Evolutionary conservation across 2,329 filamentous ascomycete genomes (phyloP).

Genomic region (Pseudohalonectria lignicola): DNA sequence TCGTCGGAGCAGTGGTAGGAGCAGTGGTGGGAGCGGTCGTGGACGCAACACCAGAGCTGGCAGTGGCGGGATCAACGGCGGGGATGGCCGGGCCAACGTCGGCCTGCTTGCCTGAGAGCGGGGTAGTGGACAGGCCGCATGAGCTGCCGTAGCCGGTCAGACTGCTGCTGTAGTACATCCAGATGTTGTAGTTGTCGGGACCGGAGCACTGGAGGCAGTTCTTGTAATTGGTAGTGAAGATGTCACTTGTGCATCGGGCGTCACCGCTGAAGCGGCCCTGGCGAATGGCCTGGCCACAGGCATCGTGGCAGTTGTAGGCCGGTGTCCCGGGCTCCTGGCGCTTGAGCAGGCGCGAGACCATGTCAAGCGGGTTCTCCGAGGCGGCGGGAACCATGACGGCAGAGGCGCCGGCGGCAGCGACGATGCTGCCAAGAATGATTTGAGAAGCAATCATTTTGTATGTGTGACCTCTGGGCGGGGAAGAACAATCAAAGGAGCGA

Average conservation of each 20-base stretch:
- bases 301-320: constrained; percentile 30
- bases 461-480: no score
- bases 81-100: constrained; percentile 8
- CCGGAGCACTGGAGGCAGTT: constrained; percentile 27
- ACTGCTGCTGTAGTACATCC: constrained; percentile 25
- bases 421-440: constrained; percentile 4
- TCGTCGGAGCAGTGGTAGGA: constrained; percentile 12
- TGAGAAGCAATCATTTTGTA: constrained; percentile 7
- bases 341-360: constrained; percentile 5
- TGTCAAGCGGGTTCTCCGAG: background rate
- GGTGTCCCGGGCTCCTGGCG: constrained; percentile 26
- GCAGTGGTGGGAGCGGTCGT: background rate
- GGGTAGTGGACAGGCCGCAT: constrained; percentile 16
- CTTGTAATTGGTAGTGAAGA: constrained; percentile 25
- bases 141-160: constrained; percentile 16
- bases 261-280: constrained; percentile 13
- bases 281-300: constrained; percentile 27
- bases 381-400: background rate
- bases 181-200: constrained; percentile 27
- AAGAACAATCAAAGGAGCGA: background rate
- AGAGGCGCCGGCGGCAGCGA: constrained; percentile 5
- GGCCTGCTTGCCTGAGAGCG: constrained; percentile 9
- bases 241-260: constrained; percentile 22
- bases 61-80: constrained; percentile 18
- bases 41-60: constrained; percentile 9